Base-by-base conservation (phyloP, 257 asterid species). In the Plectranthus barbatus region DNA sequence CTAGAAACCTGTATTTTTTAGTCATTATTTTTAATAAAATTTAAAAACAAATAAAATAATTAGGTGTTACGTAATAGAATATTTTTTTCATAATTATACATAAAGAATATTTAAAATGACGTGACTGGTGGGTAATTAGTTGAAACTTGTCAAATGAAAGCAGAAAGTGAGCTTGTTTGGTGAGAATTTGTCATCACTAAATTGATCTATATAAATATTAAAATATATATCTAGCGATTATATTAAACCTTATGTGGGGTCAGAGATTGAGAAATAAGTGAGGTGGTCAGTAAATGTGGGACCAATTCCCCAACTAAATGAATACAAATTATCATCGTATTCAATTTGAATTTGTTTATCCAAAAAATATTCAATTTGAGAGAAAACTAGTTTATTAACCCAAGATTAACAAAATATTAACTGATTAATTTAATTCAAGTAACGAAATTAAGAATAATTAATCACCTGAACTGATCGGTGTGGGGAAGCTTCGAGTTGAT, bases 1-100 rank as follows among this genome's bases (percentile, higher is more conserved):
- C 92, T 9, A 91, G 87, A 63, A 71, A 88, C 34, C 96, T 41
- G n/a, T n/a, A n/a, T n/a, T n/a, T n/a, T n/a, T n/a, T n/a, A n/a
- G n/a, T n/a, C n/a, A n/a, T n/a, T n/a, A n/a, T n/a, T n/a, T n/a
- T n/a, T n/a, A n/a, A n/a, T n/a, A n/a, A n/a, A n/a, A n/a, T n/a
- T n/a, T n/a, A n/a, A n/a, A n/a, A n/a, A n/a, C n/a, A n/a, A n/a
- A n/a, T n/a, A n/a, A n/a, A n/a, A 26, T 26, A 2, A 26, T 26
- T 5, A 26, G 31, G 31, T 26, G 31, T 2, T 5, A 26, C 31
- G 31, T 2, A 26, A 26, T 26, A 26, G 3, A 26, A 26, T 26
- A 26, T 26, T 1, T 26, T 26, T 1, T 26, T 26, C 5, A 2
- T 26, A 1, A 5, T 26, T 26, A 2, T 26, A 26, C 31, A 26